Conservation (phyloP, 1,284 basidiomycete species). For the Irpex sp. region DNA sequence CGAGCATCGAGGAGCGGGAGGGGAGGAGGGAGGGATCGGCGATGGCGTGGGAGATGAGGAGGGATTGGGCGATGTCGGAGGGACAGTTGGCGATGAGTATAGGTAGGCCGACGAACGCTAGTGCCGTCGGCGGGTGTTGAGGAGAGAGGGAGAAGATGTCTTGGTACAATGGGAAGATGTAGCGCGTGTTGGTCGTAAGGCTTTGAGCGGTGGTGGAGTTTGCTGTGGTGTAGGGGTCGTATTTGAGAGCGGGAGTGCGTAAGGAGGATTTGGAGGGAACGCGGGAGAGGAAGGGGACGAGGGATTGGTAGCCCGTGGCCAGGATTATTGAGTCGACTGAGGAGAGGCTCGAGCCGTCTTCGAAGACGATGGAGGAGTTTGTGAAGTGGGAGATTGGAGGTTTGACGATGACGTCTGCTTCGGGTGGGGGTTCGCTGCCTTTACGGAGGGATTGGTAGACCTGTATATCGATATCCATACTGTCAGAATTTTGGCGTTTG, state of each 20-base stretch:
- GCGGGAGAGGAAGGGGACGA: conserved; percentile 45
- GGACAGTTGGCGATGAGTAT: conserved; percentile 41
- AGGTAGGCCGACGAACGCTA: conserved; percentile 50
- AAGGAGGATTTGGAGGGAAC: conserved; percentile 20
- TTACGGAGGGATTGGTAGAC: conserved; percentile 37
- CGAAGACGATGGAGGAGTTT: conserved; percentile 36
- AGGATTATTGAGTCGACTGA: conserved; percentile 45
- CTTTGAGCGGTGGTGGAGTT: conserved; percentile 22
- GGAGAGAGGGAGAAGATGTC: conserved; percentile 48
- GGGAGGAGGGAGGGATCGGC: conserved; percentile 36
- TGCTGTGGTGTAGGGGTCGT: conserved; percentile 14
- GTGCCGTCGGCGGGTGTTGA: conserved; percentile 38
- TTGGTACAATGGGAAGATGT: conserved; percentile 48
- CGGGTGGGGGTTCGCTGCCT: conserved; percentile 20
- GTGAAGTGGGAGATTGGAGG: conserved; percentile 47
- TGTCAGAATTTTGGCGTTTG: background rate
- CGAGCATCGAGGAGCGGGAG: conserved; percentile 33
- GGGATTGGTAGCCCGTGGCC: conserved; percentile 50
- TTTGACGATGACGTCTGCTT: conserved; percentile 29
- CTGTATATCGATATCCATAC: conserved; percentile 19
- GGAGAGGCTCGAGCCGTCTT: conserved; percentile 33
- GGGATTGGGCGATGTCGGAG: conserved; percentile 45
- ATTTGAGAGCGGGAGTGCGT: conserved; percentile 14
- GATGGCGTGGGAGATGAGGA: conserved; percentile 41
- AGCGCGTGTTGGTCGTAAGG: conserved; percentile 44